A percentile compares a stretch with the other conserved stretches of the same genome.
Conservation (phyloP, 495 filamentous ascomycete species). For the Gamarada debralockiae region DNA sequence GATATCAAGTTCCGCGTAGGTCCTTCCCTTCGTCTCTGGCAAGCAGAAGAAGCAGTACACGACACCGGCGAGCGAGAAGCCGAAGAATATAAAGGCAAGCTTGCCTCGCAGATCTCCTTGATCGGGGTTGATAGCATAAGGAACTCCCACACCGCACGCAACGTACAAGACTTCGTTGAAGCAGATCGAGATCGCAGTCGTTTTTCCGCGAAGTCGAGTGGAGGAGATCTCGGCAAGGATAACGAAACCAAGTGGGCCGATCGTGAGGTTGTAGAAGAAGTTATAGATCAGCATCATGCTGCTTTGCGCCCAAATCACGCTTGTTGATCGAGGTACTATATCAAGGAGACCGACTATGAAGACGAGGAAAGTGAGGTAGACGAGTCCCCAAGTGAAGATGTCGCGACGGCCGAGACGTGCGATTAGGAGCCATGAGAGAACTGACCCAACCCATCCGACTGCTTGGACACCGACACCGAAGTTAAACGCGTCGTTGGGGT, state of each 20-base stretch:
- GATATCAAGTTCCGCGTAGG: slow-evolving; percentile 52
- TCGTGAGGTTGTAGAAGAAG: slow-evolving; percentile 50
- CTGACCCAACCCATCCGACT: slow-evolving; percentile 35
- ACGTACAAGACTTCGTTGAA: background rate
- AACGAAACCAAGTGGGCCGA: slow-evolving; percentile 52
- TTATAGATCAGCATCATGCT: slow-evolving; percentile 48
- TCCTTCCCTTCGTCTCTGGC: slow-evolving; percentile 62
- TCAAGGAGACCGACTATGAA: slow-evolving; percentile 31
- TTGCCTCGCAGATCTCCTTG: slow-evolving; percentile 33
- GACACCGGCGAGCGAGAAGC: background rate
- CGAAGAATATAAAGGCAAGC: background rate
- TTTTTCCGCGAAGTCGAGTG: slow-evolving; percentile 47
- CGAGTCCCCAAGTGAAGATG: slow-evolving; percentile 49
- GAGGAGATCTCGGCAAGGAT: slow-evolving; percentile 56
- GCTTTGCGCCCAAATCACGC: slow-evolving; percentile 44
- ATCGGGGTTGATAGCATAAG: background rate
- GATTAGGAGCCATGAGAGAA: slow-evolving; percentile 35
- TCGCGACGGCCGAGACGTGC: slow-evolving; percentile 40
- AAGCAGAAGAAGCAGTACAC: slow-evolving; percentile 59
- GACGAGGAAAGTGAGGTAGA: slow-evolving; percentile 32
- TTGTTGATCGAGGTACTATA: slow-evolving; percentile 4
- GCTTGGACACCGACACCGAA: slow-evolving; percentile 39
- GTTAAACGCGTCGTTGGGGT: slow-evolving; percentile 15
- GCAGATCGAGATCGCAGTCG: slow-evolving; percentile 11
- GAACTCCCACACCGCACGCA: background rate